phyloP scores from a whole-genome alignment of 495 filamentous ascomycete species.

The Staphylotrichum longicolle region DNA sequence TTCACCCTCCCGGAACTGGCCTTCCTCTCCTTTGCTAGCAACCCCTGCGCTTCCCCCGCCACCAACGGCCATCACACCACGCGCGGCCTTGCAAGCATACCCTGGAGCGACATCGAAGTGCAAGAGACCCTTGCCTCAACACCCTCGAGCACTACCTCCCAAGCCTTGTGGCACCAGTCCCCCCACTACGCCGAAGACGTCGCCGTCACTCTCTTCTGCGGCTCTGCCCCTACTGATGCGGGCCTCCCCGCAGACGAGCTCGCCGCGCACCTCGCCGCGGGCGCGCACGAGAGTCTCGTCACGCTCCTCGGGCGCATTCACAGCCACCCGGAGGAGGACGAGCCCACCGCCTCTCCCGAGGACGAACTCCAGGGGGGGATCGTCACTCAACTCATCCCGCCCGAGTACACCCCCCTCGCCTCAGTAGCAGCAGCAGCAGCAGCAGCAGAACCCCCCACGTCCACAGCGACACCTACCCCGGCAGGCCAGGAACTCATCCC shows the following conservation, averaged over 20 bases:
- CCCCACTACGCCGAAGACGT: constrained; percentile 37
- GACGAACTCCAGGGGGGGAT: constrained; percentile 36
- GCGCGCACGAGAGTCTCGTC: constrained; percentile 46
- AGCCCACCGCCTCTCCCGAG: not conserved
- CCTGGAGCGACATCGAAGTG: constrained; percentile 40
- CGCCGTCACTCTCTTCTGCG: constrained; percentile 48
- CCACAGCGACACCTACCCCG: no score
- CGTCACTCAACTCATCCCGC: constrained; percentile 39
- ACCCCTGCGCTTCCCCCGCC: constrained; percentile 38
- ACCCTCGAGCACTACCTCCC: constrained; percentile 41
- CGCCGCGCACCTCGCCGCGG: constrained; percentile 42
- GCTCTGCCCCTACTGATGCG: constrained; percentile 37
- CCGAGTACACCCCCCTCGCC: constrained; percentile 29
- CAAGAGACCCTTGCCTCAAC: constrained; percentile 37
- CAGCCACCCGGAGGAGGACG: constrained; percentile 37
- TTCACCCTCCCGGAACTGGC: constrained; percentile 44
- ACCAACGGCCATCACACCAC: constrained; percentile 24
- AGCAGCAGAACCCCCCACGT: no score
- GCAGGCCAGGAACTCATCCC: no score
- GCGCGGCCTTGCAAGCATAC: constrained; percentile 34
- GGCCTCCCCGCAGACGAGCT: constrained; percentile 47
- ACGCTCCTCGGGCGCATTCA: constrained; percentile 43
- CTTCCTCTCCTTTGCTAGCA: constrained; percentile 48
- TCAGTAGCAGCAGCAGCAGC: not conserved
- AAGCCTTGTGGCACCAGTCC: constrained; percentile 35